Percentiles rank a stretch among this genome's conserved stretches.
Evolutionary conservation across 1,284 basidiomycete species (phyloP).

Genomic region (Rugosomyces carneus): DNA sequence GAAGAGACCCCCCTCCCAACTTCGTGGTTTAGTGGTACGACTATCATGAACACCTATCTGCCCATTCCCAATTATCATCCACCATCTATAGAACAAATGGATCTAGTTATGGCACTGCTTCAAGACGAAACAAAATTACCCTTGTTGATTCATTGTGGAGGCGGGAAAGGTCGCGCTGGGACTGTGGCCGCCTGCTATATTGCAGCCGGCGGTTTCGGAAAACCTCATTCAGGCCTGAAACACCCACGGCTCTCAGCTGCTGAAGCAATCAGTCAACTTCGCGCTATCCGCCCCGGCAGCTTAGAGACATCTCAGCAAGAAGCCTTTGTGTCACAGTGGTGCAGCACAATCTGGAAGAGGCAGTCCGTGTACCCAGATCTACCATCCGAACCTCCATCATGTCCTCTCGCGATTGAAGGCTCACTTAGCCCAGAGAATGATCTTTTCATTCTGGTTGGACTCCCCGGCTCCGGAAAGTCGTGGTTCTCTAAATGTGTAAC

Average conservation of each 20-base stretch:
- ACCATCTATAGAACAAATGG: conserved; percentile 56
- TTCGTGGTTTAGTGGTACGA: conserved; percentile 40
- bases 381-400: conserved; percentile 43
- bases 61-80: conserved; percentile 49
- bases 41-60: conserved; percentile 48
- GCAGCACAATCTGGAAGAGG: conserved; percentile 54
- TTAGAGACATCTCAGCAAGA: conserved; percentile 53
- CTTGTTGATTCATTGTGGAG: conserved; percentile 55
- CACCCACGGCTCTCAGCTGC: conserved; percentile 43
- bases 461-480: conserved; percentile 58
- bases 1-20: conserved; percentile 45
- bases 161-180: conserved; percentile 58
- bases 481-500: conserved; percentile 44
- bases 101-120: conserved; percentile 43
- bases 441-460: conserved; percentile 49
- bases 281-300: conserved; percentile 46
- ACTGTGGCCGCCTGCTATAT: conserved; percentile 57
- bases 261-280: conserved; percentile 42
- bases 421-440: conserved; percentile 28
- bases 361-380: conserved; percentile 41
- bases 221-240: conserved; percentile 28
- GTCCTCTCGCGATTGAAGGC: conserved; percentile 40
- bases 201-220: conserved; percentile 47
- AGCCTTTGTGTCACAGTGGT: conserved; percentile 48
- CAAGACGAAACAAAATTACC: conserved; percentile 39